A percentile compares a stretch with the other conserved stretches of the same genome.
Conservation (phyloP, 495 filamentous ascomycete species). For the Tetracladium marchalianum region DNA sequence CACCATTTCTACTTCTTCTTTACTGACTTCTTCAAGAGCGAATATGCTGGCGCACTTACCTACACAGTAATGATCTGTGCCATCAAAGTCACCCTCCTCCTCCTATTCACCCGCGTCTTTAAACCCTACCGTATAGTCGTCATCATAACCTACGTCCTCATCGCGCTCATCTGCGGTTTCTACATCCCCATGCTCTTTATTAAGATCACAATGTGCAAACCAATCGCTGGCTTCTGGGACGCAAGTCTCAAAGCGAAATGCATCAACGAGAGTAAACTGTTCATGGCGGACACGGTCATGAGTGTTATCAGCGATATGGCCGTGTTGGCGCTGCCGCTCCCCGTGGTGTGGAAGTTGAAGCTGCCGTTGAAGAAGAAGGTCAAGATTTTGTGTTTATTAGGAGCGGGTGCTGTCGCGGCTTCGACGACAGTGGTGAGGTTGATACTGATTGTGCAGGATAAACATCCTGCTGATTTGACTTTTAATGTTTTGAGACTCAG, state of each 20-base stretch:
- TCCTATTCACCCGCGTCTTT: neutral
- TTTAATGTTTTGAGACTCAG: too few species aligned
- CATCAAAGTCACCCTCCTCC: neutral
- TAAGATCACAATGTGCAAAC: neutral
- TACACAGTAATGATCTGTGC: neutral
- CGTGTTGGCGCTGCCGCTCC: too few species aligned
- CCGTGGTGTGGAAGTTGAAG: too few species aligned
- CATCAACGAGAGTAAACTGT: too few species aligned
- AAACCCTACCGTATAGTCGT: neutral
- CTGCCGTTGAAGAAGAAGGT: too few species aligned
- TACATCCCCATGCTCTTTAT: neutral
- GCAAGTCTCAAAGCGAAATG: neutral
- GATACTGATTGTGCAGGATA: too few species aligned
- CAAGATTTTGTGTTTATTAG: too few species aligned
- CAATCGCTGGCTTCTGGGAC: neutral
- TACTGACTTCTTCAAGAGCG: neutral
- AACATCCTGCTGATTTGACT: too few species aligned
- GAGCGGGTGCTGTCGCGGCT: too few species aligned
- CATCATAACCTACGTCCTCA: neutral
- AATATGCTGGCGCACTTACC: neutral
- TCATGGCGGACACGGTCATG: too few species aligned
- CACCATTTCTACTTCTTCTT: neutral
- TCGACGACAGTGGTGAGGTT: too few species aligned
- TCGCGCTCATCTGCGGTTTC: neutral
- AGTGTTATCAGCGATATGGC: too few species aligned